phyloP scores from a whole-genome alignment of 192 early-diverging fungal species.

The Coemansia furcata region DNA sequence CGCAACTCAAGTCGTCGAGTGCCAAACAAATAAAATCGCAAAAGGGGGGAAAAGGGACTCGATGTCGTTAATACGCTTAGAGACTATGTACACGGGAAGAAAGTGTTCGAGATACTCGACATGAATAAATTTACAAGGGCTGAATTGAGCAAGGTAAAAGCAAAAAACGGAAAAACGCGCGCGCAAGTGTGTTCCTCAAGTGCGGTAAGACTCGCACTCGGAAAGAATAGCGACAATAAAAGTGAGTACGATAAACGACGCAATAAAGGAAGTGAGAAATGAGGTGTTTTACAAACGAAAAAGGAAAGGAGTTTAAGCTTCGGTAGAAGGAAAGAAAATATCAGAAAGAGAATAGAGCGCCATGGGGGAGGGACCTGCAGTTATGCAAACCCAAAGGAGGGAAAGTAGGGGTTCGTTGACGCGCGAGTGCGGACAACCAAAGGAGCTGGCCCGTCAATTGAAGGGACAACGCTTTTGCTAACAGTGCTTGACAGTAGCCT shows the following conservation, averaged over 20 bases:
- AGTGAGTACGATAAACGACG: background rate
- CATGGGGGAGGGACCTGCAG: background rate
- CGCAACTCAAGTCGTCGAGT: background rate
- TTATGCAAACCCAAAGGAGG: background rate
- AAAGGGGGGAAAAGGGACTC: background rate
- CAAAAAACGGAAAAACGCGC: background rate
- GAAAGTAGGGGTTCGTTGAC: background rate
- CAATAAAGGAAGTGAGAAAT: background rate
- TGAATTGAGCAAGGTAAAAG: background rate
- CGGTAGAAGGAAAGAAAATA: background rate
- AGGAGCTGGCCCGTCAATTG: background rate
- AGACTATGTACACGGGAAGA: background rate
- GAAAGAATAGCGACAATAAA: constrained; percentile 5
- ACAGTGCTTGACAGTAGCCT: background rate
- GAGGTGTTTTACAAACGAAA: constrained; percentile 1
- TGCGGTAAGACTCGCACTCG: constrained; percentile 6
- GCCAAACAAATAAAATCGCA: background rate
- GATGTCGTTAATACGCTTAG: background rate
- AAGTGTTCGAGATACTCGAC: background rate
- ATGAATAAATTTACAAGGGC: background rate
- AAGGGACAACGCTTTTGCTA: constrained; percentile 7
- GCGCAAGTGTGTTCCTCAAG: background rate
- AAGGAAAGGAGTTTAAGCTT: background rate
- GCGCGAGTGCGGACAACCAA: background rate
- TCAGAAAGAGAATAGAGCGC: background rate